These are phyloP conservation scores for Podospora bellae-mahoneyi DNA, from an alignment of 495 filamentous ascomycete species.

Conservation along the genomic window DNA sequence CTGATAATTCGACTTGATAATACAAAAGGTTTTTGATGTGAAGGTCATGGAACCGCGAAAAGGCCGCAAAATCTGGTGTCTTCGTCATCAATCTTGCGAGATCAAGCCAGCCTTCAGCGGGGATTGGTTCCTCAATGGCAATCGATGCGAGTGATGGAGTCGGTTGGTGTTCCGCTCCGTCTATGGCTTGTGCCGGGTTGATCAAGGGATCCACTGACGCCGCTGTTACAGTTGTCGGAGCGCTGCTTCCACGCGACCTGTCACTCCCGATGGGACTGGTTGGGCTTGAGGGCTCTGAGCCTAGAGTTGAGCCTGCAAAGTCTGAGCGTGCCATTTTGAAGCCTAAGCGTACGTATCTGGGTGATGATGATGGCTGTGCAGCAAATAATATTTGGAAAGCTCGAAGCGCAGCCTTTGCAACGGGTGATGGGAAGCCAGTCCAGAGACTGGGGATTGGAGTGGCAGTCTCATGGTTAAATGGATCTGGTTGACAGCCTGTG, in stretches of 20 bases:
- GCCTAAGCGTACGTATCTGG: not conserved
- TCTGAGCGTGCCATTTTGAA: not conserved
- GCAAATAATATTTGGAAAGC: not conserved
- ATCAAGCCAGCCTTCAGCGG: slow-evolving; percentile 27
- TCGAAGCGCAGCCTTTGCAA: not conserved
- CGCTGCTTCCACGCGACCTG: not conserved
- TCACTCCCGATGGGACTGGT: not conserved
- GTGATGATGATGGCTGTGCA: not conserved
- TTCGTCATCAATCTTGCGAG: slow-evolving; percentile 26
- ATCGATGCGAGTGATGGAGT: not conserved
- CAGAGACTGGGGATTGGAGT: not conserved
- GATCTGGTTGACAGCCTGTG: not conserved
- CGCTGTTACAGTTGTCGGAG: not conserved
- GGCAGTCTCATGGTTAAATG: not conserved
- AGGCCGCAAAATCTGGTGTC: slow-evolving; percentile 26
- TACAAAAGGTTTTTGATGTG: slow-evolving; percentile 36
- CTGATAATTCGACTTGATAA: slow-evolving; percentile 27
- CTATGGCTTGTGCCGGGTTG: not conserved
- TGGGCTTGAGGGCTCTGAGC: not conserved
- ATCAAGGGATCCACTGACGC: not conserved
- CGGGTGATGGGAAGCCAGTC: not conserved
- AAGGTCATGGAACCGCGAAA: slow-evolving; percentile 28
- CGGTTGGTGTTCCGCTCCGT: not conserved
- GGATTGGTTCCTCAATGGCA: not conserved
- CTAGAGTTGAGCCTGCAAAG: not conserved